These are phyloP conservation scores for Metarhizium humberi DNA, from an alignment of 2,329 filamentous ascomycete species.

Conservation along the genomic window DNA sequence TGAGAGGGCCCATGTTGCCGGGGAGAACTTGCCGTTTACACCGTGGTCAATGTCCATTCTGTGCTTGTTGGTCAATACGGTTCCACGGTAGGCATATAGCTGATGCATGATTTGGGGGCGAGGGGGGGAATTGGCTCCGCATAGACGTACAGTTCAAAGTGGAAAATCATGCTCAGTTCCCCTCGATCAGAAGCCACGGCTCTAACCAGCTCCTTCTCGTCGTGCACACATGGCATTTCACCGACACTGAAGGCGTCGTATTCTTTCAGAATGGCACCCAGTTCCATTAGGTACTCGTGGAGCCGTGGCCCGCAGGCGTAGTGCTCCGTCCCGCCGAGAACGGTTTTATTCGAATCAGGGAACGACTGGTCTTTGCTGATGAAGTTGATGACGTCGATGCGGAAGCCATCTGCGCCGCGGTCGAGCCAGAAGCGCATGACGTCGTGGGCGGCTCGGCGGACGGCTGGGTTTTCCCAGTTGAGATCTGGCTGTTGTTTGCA, in stretches of 20 bases:
- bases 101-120: too few relatives aligned
- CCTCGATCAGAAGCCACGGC: slow-evolving; percentile 44
- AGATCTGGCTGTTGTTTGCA: slow-evolving; percentile 64
- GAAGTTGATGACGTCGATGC: slow-evolving; percentile 60
- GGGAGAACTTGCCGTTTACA: slow-evolving; percentile 32
- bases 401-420: slow-evolving; percentile 56
- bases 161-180: slow-evolving; percentile 64
- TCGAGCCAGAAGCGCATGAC: slow-evolving; percentile 68
- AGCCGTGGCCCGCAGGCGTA: slow-evolving; percentile 45
- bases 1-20: slow-evolving; percentile 34
- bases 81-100: background rate
- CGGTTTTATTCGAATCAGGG: slow-evolving; percentile 33
- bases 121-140: too few relatives aligned
- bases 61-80: background rate
- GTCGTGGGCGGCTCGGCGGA: slow-evolving; percentile 56
- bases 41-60: slow-evolving; percentile 42
- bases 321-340: slow-evolving; percentile 27
- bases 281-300: slow-evolving; percentile 36
- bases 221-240: slow-evolving; percentile 38
- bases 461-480: slow-evolving; percentile 64
- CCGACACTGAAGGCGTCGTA: slow-evolving; percentile 44
- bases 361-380: slow-evolving; percentile 52
- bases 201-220: slow-evolving; percentile 32
- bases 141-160: slow-evolving; percentile 50
- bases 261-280: slow-evolving; percentile 32